A percentile compares a stretch with the other conserved stretches of the same genome.
phyloP scores from a whole-genome alignment of 352 stramenopile species.

The Pythium biforme region DNA sequence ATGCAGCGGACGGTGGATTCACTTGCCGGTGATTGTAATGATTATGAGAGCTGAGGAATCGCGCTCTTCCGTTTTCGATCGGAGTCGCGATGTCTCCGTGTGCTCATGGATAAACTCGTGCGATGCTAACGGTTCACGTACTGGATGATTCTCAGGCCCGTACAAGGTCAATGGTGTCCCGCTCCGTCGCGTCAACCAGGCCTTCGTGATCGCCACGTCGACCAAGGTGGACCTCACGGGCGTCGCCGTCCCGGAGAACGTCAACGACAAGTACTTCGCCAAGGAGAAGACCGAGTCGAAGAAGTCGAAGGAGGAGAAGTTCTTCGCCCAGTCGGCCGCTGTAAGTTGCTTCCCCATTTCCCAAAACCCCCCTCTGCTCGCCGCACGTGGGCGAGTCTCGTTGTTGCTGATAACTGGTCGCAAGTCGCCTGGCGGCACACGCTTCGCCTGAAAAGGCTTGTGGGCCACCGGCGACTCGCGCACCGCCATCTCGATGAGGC shows the following conservation, averaged over 20 bases:
- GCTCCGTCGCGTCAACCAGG: slow-evolving; percentile 96
- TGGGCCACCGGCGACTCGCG: neutral
- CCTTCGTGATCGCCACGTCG: slow-evolving; percentile 98
- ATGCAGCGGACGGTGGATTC: slow-evolving; percentile 5
- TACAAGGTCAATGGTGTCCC: slow-evolving; percentile 98
- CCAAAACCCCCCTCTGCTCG: slow-evolving; percentile 8
- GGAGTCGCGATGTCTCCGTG: too few species aligned
- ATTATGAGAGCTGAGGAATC: slow-evolving; percentile 69
- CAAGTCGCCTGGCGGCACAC: neutral
- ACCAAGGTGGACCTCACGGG: slow-evolving; percentile 95
- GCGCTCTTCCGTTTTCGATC: neutral
- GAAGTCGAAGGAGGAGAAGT: slow-evolving; percentile 96
- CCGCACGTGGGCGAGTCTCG: slow-evolving; percentile 27
- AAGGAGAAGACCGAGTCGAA: slow-evolving; percentile 87
- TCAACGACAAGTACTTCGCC: slow-evolving; percentile 98
- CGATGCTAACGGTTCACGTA: too few species aligned
- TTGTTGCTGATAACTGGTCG: slow-evolving; percentile 29
- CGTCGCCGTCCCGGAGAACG: slow-evolving; percentile 89
- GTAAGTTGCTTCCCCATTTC: slow-evolving; percentile 44
- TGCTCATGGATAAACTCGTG: neutral
- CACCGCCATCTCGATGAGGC: slow-evolving; percentile 15
- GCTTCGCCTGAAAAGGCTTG: neutral
- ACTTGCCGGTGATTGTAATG: slow-evolving; percentile 32
- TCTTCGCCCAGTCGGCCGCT: slow-evolving; percentile 92
- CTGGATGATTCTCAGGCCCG: slow-evolving; percentile 55